Conservation (phyloP, 2,329 filamentous ascomycete genomes). For the Rhinocladiella mackenziei region DNA sequence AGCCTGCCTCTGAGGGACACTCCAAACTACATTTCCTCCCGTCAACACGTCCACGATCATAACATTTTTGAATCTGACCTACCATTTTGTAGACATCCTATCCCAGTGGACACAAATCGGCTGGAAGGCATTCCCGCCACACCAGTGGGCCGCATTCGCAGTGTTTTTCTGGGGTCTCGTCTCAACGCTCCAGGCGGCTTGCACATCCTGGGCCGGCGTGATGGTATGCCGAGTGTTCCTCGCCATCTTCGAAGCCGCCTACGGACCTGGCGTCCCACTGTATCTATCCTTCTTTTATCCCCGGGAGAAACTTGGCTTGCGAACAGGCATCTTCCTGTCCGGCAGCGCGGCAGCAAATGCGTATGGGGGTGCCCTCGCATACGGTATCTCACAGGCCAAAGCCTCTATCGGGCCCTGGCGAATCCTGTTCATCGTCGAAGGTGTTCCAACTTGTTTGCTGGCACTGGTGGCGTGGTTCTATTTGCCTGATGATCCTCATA, state of each 20-base stretch:
- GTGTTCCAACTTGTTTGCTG: slow-evolving; percentile 56
- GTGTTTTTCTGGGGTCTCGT: slow-evolving; percentile 31
- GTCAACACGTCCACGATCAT: neutral
- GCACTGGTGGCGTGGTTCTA: slow-evolving; percentile 53
- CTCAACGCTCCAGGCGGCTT: slow-evolving; percentile 29
- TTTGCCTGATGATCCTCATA: slow-evolving; percentile 44
- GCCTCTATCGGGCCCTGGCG: slow-evolving; percentile 59
- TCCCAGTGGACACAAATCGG: slow-evolving; percentile 30
- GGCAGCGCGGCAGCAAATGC: slow-evolving; percentile 40
- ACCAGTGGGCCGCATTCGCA: slow-evolving; percentile 28
- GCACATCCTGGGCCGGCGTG: slow-evolving; percentile 28
- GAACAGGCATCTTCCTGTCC: slow-evolving; percentile 50
- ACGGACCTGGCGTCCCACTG: slow-evolving; percentile 46
- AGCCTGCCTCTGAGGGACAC: no score
- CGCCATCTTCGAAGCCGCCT: slow-evolving; percentile 37
- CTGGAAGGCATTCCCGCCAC: slow-evolving; percentile 32
- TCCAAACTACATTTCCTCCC: no score
- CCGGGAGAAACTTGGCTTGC: slow-evolving; percentile 53
- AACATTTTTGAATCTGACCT: neutral
- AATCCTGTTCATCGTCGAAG: slow-evolving; percentile 63
- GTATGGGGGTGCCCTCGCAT: slow-evolving; percentile 40
- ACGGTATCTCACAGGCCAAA: slow-evolving; percentile 56
- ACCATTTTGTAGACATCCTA: slow-evolving; percentile 25
- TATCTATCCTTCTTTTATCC: slow-evolving; percentile 58
- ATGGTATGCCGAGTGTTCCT: slow-evolving; percentile 39